Base-by-base conservation (phyloP, 2,329 filamentous ascomycete genomes). In the Thielaviopsis euricoi region DNA sequence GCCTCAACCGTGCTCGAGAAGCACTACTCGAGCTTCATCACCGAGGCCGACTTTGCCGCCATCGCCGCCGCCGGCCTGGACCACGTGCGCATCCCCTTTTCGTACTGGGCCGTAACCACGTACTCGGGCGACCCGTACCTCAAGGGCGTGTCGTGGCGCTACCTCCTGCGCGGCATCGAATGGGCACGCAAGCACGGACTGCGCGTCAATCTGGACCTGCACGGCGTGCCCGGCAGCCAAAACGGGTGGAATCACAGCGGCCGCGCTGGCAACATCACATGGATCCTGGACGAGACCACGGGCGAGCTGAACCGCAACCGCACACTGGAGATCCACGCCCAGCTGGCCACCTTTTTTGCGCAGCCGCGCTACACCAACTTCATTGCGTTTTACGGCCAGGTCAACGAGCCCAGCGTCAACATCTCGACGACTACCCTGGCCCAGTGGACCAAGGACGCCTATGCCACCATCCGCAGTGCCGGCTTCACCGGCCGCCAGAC, bases 331-430 rank as follows among this genome's bases (percentile, higher is more conserved):
- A 74, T 67, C 66, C 7, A 78, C 85, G 57, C 75, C 79, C 23
- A 64, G 71, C 56, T 61, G 19, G 58, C 56, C 52, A 58, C 64
- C 52, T 66, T 67, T 60, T 65, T 65, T 22, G 63, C 64, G 15
- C 65, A 67, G 58, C 65, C 67, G 26, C 70, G 68, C 10, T 67
- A 70, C 59, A 66, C 66, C 53, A 76, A 78, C 52, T 76, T 84
- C 48, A 76, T 87, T 29, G 79, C 79, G 10, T 78, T 85, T 66
- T 86, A 86, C 67, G 82, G 83, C 17, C 74, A 86, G 7, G 80
- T 77, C 64, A 86, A 86, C 66, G 83, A 86, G 64, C 83, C 83
- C 0, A 75, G 80, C 62, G 81, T 83, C 74, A 67, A 74, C 63
- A 70, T 86, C 43, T 71, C 80, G 50, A 71, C 75, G 7, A 64